phyloP scores from a whole-genome alignment of 2,329 filamentous ascomycete genomes.

The Fusarium nodosum region DNA sequence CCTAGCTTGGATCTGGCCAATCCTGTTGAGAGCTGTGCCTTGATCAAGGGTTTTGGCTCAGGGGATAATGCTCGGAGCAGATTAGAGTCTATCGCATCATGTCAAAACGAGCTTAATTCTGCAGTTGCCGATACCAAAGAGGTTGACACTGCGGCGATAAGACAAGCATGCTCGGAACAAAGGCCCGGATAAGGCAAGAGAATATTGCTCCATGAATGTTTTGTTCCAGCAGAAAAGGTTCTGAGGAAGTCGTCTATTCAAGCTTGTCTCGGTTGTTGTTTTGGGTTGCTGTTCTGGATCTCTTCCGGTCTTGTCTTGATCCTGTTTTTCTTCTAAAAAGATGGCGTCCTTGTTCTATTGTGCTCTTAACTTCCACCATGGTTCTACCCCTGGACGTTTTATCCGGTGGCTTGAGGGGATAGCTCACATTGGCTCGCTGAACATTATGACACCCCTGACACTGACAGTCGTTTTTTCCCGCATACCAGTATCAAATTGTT shows the following conservation, averaged over 20 bases:
- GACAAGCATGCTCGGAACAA: slow-evolving; percentile 38
- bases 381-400: slow-evolving; percentile 29
- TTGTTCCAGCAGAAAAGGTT: slow-evolving; percentile 13
- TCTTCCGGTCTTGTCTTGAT: slow-evolving; percentile 22
- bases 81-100: slow-evolving; percentile 40
- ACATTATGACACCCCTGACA: neutral
- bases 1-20: slow-evolving; percentile 43
- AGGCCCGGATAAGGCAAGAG: slow-evolving; percentile 37
- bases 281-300: slow-evolving; percentile 17
- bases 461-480: slow-evolving; percentile 30
- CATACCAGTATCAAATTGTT: slow-evolving; percentile 32
- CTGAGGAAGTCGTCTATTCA: slow-evolving; percentile 12
- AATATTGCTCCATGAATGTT: slow-evolving; percentile 9
- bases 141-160: slow-evolving; percentile 15
- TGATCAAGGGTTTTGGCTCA: slow-evolving; percentile 33
- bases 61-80: slow-evolving; percentile 37
- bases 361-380: slow-evolving; percentile 11
- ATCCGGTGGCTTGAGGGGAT: slow-evolving; percentile 30
- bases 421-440: slow-evolving; percentile 30
- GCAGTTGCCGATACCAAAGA: slow-evolving; percentile 17
- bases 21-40: slow-evolving; percentile 36
- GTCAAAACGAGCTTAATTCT: slow-evolving; percentile 34
- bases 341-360: slow-evolving; percentile 13
- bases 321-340: slow-evolving; percentile 6
- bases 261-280: slow-evolving; percentile 31